A percentile compares a stretch with the other conserved stretches of the same genome.
Conservation (phyloP, 371 early-diverging fungal species). For the Rhizopus sp. region DNA sequence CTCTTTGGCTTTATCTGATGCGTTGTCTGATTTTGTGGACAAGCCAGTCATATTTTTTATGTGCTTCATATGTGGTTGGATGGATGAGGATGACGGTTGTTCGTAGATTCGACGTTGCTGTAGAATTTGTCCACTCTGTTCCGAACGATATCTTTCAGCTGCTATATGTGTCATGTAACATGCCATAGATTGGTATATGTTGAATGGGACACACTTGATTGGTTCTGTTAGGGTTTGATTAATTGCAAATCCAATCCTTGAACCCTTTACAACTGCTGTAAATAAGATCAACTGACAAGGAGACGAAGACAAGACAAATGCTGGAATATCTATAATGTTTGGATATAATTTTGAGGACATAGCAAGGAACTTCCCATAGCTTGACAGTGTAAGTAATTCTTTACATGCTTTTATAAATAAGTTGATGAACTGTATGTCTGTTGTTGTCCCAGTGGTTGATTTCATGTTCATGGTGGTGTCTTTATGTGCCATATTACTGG, state of each 20-base stretch:
- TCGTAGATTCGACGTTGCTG: neutral
- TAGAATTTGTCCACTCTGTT: constrained; percentile 2
- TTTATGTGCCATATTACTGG: neutral
- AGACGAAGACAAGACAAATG: constrained; percentile 29
- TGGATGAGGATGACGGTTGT: neutral
- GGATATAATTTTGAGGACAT: constrained; percentile 28
- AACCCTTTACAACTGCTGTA: constrained; percentile 31
- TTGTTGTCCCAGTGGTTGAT: neutral
- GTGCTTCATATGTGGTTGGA: neutral
- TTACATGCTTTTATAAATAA: constrained; percentile 28
- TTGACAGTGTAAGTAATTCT: constrained; percentile 21
- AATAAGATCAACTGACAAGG: constrained; percentile 43
- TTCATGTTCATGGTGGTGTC: neutral
- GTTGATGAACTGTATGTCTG: constrained; percentile 15
- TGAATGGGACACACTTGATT: constrained; percentile 38
- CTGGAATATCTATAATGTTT: constrained; percentile 40
- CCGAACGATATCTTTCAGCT: constrained; percentile 18
- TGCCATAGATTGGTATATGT: constrained; percentile 32
- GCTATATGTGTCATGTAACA: constrained; percentile 29
- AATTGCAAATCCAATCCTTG: constrained; percentile 37
- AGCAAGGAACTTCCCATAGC: constrained; percentile 26
- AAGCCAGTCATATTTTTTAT: too few relatives aligned
- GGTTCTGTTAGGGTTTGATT: constrained; percentile 33
- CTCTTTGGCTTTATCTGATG: neutral
- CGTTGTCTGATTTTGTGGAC: too few relatives aligned